Evolutionary conservation across 495 filamentous ascomycete species (phyloP), one percentile per base, ranked within the genome.

Genomic region (Aspergillus olivimuriae): DNA sequence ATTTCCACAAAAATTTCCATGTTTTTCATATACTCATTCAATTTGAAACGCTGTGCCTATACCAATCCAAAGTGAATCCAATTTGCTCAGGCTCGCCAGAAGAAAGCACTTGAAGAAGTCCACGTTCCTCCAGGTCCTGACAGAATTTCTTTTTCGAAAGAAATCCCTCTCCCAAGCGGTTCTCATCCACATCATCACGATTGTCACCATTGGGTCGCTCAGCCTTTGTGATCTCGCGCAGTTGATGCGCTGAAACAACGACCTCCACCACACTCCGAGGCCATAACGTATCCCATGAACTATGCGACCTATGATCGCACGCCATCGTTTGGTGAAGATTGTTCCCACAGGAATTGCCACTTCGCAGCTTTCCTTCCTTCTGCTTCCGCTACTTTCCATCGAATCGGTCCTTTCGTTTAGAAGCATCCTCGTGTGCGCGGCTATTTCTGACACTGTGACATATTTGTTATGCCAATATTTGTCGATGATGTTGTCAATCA

Each of bases 51-150:
- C 36, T 41, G 22, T 26, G 22, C 22, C 11, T 41, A 44, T 52
- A 45, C 39, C 44, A 43, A 11, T 48, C 39, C 9, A 47, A 44
- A 41, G 21, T 51, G 34, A 52, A 50, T 41, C 53, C 46, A 43
- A 56, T 17, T 15, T 43, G 22, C 28, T 41, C 48, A 18, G 48
- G 52, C 10, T 56, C 39, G 22, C 39, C 39, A n/a, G 46, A 50
- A 46, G 42, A 48, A 46, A 56, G 53, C 41, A 56, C 17, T 6
- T 35, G n/a, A 42, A 50, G 53, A 41, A 56, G 49, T 46, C 46
- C 50, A 26, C 41, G 43, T 14, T 43, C 50, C 39, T 43, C 43
- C 41, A 56, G 34, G 38, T 50, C 43, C 28, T 52, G 44, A 41
- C 45, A 49, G 23, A 52, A 47, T 39, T 19, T 23, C 26, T 34